These are phyloP conservation scores for Populus hybrid DNA, from an alignment of 441 rosid genomes.

Conservation along the genomic window DNA sequence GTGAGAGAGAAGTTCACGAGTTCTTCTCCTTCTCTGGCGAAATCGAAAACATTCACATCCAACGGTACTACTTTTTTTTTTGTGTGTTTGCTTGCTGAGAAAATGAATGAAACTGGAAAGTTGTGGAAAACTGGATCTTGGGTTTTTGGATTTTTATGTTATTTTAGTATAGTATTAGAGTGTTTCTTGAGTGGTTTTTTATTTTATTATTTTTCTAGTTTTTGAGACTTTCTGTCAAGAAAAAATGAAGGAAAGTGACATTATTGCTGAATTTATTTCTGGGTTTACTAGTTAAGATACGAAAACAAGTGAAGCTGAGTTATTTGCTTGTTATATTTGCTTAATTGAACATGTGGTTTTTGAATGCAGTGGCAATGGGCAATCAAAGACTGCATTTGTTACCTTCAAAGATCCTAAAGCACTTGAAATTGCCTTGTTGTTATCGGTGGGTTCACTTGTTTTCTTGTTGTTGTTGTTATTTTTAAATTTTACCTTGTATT, in stretches of 20 bases:
- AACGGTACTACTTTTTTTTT: conserved; percentile 30
- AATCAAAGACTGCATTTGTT: conserved; percentile 63
- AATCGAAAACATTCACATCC: conserved; percentile 66
- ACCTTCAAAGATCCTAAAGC: conserved; percentile 86
- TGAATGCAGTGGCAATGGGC: conserved; percentile 54
- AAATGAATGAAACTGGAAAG: not conserved
- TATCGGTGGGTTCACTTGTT: conserved; percentile 54
- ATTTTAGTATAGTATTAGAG: not conserved
- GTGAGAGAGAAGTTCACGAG: conserved; percentile 93
- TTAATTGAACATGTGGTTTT: conserved; percentile 15
- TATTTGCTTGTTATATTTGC: not conserved
- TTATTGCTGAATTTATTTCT: not conserved
- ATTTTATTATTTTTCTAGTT: not conserved
- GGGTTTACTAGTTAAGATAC: not conserved
- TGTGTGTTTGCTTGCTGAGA: not conserved
- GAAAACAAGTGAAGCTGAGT: not conserved
- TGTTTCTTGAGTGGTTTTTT: not conserved
- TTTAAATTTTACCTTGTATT: not conserved
- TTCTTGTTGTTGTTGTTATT: not conserved
- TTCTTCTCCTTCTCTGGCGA: conserved; percentile 97
- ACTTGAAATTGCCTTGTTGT: conserved; percentile 83
- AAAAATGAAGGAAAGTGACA: not conserved
- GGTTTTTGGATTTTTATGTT: not conserved
- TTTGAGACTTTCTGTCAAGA: not conserved
- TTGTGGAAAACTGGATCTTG: not conserved